Percentiles rank a stretch among this genome's conserved stretches.
These are phyloP conservation scores for Tulasnella sp. DNA, from an alignment of 768 basidiomycete genomes.

Conservation along the genomic window DNA sequence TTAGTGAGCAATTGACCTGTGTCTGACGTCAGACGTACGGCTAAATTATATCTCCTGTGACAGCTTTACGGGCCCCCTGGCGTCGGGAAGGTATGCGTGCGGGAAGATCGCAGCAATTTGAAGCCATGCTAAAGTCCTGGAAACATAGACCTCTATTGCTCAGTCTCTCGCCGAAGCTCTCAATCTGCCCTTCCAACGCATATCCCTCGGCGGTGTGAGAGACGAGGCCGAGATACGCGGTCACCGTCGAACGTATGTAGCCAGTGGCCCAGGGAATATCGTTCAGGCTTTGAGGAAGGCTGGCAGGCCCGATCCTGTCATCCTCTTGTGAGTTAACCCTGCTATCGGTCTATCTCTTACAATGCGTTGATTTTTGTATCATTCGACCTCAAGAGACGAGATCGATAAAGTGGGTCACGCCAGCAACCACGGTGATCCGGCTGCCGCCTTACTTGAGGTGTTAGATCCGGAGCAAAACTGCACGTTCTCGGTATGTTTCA, in stretches of 20 bases:
- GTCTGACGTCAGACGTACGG: neutral
- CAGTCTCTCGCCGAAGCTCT: slow-evolving; percentile 78
- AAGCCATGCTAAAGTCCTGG: slow-evolving; percentile 27
- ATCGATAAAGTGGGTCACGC: slow-evolving; percentile 68
- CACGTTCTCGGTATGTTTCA: slow-evolving; percentile 24
- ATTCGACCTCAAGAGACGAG: slow-evolving; percentile 59
- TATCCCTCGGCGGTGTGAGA: slow-evolving; percentile 82
- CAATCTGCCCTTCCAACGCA: slow-evolving; percentile 78
- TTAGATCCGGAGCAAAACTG: slow-evolving; percentile 91
- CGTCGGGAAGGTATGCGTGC: slow-evolving; percentile 17
- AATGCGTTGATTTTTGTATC: too few species aligned
- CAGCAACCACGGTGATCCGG: slow-evolving; percentile 87
- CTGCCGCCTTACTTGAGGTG: slow-evolving; percentile 81
- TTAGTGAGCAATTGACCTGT: slow-evolving; percentile 30
- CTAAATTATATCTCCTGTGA: neutral
- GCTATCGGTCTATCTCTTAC: slow-evolving; percentile 21
- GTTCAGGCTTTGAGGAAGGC: slow-evolving; percentile 81
- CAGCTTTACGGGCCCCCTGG: slow-evolving; percentile 17
- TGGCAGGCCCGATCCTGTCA: slow-evolving; percentile 65
- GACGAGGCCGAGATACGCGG: slow-evolving; percentile 84
- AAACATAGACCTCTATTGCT: slow-evolving; percentile 82
- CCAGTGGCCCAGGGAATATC: slow-evolving; percentile 71
- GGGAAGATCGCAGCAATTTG: neutral
- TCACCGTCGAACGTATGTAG: slow-evolving; percentile 76
- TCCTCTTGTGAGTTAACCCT: slow-evolving; percentile 64